A percentile compares a stretch with the other conserved stretches of the same genome.
Conservation (phyloP, 2,329 filamentous ascomycete genomes). For the Colletotrichum sansevieriae region DNA sequence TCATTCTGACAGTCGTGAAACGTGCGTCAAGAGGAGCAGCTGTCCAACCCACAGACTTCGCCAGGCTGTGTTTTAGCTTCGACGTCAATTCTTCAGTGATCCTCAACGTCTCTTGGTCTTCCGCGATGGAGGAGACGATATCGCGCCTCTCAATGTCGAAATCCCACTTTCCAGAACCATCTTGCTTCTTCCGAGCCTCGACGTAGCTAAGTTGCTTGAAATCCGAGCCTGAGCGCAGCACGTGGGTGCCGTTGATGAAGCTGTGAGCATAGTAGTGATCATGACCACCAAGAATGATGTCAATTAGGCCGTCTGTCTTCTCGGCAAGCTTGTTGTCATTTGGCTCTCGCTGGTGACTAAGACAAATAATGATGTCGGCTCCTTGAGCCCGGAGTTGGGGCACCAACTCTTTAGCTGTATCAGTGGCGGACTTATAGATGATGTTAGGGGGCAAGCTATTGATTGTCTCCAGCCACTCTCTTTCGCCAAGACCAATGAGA, state of each 20-base stretch:
- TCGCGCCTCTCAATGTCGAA: constrained; percentile 83
- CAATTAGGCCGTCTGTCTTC: constrained; percentile 79
- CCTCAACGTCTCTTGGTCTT: constrained; percentile 71
- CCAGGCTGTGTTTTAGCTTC: constrained; percentile 80
- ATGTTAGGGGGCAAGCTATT: constrained; percentile 86
- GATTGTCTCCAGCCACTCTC: constrained; percentile 91
- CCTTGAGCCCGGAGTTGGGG: constrained; percentile 80
- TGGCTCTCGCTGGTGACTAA: constrained; percentile 89
- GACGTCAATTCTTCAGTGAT: constrained; percentile 79
- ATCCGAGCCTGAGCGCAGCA: constrained; percentile 89
- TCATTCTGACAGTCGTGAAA: constrained; percentile 83
- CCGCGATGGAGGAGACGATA: constrained; percentile 75
- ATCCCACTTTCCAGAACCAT: constrained; percentile 73
- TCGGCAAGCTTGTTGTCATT: constrained; percentile 90
- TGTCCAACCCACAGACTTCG: constrained; percentile 87
- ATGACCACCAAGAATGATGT: constrained; percentile 89
- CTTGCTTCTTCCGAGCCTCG: constrained; percentile 74
- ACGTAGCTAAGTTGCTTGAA: constrained; percentile 95
- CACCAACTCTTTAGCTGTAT: constrained; percentile 81
- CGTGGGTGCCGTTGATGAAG: constrained; percentile 82
- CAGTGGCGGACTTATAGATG: constrained; percentile 83
- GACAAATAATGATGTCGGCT: constrained; percentile 83
- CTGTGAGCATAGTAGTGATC: constrained; percentile 90
- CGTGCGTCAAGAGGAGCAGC: constrained; percentile 85
- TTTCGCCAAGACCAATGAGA: constrained; percentile 86